Evolutionary conservation across 768 basidiomycete species (phyloP).

Genomic region (Sarcodon sp.): DNA sequence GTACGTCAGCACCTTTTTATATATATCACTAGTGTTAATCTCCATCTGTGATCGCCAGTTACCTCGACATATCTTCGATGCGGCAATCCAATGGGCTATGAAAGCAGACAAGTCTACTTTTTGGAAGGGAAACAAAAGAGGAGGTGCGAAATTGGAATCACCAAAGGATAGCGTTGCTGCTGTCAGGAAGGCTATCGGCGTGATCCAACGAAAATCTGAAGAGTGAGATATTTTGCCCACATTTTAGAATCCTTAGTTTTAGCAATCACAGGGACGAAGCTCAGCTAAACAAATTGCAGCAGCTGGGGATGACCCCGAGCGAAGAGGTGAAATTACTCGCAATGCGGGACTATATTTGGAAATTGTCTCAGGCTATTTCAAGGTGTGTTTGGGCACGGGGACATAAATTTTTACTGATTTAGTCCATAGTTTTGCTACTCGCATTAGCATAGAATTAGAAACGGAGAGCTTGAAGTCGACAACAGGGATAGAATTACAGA

Average conservation of each 20-base stretch:
- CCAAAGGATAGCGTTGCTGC: conserved; percentile 61
- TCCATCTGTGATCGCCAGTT: conserved; percentile 20
- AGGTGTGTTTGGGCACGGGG: conserved; percentile 30
- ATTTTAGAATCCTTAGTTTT: background rate
- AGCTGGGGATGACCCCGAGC: conserved; percentile 70
- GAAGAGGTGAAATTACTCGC: conserved; percentile 84
- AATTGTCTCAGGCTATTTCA: conserved; percentile 66
- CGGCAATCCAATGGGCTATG: conserved; percentile 82
- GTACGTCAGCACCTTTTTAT: conserved; percentile 29
- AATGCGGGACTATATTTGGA: conserved; percentile 80
- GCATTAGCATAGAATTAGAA: conserved; percentile 50
- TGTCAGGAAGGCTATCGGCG: conserved; percentile 37
- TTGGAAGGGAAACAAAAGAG: conserved; percentile 43
- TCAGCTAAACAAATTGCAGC: conserved; percentile 67
- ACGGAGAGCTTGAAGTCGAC: conserved; percentile 49
- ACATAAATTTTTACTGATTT: background rate
- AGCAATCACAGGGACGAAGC: conserved; percentile 50
- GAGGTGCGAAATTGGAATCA: conserved; percentile 46
- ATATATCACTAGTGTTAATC: background rate
- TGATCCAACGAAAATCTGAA: conserved; percentile 45
- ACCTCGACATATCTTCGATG: conserved; percentile 67
- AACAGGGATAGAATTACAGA: conserved; percentile 68
- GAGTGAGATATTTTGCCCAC: conserved; percentile 36
- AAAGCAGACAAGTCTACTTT: conserved; percentile 69
- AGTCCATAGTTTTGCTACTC: conserved; percentile 46